These are phyloP conservation scores for Penicillium expansum DNA, from an alignment of 2,329 filamentous ascomycete species.

Conservation along the genomic window DNA sequence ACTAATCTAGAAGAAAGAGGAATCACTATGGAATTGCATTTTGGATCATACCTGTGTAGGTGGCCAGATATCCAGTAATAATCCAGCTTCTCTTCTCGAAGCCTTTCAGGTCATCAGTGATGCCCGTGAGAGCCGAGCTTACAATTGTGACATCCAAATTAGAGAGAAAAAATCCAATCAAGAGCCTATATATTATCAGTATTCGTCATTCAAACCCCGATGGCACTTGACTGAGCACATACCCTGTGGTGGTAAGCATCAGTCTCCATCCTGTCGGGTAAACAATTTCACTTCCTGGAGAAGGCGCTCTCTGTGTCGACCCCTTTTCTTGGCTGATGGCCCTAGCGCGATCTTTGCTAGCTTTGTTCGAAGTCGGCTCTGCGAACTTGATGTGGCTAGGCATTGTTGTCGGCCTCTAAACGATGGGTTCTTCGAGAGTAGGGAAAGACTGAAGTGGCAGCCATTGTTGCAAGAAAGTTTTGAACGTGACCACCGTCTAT, in stretches of 20 bases:
- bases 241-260: slow-evolving; percentile 23
- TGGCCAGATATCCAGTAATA: slow-evolving; percentile 36
- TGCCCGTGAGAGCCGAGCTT: slow-evolving; percentile 35
- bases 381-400: slow-evolving; percentile 22
- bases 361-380: slow-evolving; percentile 17
- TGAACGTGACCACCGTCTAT: slow-evolving; percentile 13
- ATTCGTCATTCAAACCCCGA: not conserved
- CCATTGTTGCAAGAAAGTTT: slow-evolving; percentile 21
- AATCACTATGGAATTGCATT: not conserved
- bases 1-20: not conserved
- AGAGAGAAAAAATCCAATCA: slow-evolving; percentile 32
- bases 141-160: slow-evolving; percentile 38
- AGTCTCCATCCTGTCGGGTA: slow-evolving; percentile 26
- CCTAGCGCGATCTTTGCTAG: not conserved
- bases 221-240: not conserved
- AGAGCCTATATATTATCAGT: slow-evolving; percentile 16
- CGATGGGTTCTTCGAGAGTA: slow-evolving; percentile 14
- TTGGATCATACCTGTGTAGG: slow-evolving; percentile 31
- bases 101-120: slow-evolving; percentile 33
- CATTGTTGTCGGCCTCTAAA: slow-evolving; percentile 17
- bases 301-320: slow-evolving; percentile 18
- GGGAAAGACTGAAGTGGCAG: slow-evolving; percentile 12
- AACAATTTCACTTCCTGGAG: slow-evolving; percentile 25
- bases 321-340: slow-evolving; percentile 20
- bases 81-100: slow-evolving; percentile 38